Percentiles rank a stretch among this genome's conserved stretches.
phyloP scores from a whole-genome alignment of 192 early-diverging fungal species.

The Umbelopsis isabellina region DNA sequence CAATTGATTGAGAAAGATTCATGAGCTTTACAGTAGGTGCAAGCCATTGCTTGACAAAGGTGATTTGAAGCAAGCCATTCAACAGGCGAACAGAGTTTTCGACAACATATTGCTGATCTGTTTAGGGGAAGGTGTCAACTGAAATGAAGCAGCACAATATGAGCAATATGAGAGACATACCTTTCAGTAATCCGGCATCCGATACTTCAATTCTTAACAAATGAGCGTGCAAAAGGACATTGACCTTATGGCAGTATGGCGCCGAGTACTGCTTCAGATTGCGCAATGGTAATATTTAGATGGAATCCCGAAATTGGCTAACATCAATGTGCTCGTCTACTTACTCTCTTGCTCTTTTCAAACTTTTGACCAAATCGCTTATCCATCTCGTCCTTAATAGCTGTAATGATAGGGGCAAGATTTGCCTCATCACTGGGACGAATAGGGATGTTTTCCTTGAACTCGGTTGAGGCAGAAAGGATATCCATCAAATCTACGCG shows the following conservation, averaged over 20 bases:
- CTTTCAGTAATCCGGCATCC: conserved; percentile 39
- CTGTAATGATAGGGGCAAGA: conserved; percentile 44
- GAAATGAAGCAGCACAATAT: background rate
- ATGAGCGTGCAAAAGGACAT: conserved; percentile 83
- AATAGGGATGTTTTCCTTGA: conserved; percentile 52
- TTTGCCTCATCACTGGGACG: conserved; percentile 49
- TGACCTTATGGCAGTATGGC: conserved; percentile 61
- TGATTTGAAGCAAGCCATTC: conserved; percentile 87
- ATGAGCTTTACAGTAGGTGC: conserved; percentile 68
- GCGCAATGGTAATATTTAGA: conserved; percentile 7
- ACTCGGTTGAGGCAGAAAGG: conserved; percentile 76
- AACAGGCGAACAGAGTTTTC: conserved; percentile 76
- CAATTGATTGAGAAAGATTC: conserved; percentile 85
- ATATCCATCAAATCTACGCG: conserved; percentile 71
- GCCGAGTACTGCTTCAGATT: conserved; percentile 13
- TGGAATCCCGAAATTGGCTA: background rate
- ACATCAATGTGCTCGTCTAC: conserved; percentile 22
- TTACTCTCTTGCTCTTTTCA: conserved; percentile 60
- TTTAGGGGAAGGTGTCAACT: conserved; percentile 5
- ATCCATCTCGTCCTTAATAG: conserved; percentile 59
- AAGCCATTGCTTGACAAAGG: conserved; percentile 86
- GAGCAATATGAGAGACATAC: conserved; percentile 15
- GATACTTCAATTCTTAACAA: conserved; percentile 72
- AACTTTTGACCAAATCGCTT: conserved; percentile 61
- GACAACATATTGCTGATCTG: conserved; percentile 74